Percentiles rank a stretch among this genome's conserved stretches.
phyloP scores from a whole-genome alignment of 1,284 basidiomycete genomes.

The Fomitopsis schrenkii region DNA sequence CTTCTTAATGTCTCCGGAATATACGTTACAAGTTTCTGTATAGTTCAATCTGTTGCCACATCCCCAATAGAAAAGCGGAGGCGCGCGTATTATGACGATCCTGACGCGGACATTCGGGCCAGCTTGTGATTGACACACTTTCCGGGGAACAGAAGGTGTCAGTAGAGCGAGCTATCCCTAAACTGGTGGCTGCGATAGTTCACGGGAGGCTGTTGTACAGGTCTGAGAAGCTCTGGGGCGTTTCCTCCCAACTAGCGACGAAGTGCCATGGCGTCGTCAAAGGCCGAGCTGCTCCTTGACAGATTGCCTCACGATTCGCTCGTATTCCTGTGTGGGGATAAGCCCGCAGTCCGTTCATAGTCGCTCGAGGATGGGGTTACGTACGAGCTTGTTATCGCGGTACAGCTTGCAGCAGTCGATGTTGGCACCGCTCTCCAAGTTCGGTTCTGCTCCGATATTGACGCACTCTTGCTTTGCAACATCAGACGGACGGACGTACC shows the following conservation, averaged over 20 bases:
- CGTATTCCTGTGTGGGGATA: conserved; percentile 51
- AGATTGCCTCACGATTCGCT: conserved; percentile 64
- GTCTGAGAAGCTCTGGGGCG: background rate
- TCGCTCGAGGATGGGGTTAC: conserved; percentile 10
- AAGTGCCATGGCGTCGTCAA: conserved; percentile 25
- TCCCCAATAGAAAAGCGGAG: background rate
- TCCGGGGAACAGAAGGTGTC: background rate
- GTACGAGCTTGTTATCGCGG: conserved; percentile 71
- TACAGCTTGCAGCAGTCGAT: conserved; percentile 97
- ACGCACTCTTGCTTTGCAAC: background rate
- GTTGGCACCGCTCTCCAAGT: conserved; percentile 97
- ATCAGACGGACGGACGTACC: conserved; percentile 40
- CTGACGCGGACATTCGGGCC: background rate
- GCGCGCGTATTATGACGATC: background rate
- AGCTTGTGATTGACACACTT: background rate
- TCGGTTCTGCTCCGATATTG: conserved; percentile 69
- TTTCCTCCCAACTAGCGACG: no score
- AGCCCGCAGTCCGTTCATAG: background rate
- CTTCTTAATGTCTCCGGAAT: background rate
- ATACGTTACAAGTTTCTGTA: background rate
- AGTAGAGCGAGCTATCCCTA: background rate
- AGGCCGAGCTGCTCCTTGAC: conserved; percentile 72
- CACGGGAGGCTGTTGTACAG: conserved; percentile 8
- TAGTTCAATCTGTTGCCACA: background rate
- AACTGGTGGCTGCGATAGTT: background rate